Conservation (phyloP, 495 filamentous ascomycete species). For the Aspergillus hancockii region DNA sequence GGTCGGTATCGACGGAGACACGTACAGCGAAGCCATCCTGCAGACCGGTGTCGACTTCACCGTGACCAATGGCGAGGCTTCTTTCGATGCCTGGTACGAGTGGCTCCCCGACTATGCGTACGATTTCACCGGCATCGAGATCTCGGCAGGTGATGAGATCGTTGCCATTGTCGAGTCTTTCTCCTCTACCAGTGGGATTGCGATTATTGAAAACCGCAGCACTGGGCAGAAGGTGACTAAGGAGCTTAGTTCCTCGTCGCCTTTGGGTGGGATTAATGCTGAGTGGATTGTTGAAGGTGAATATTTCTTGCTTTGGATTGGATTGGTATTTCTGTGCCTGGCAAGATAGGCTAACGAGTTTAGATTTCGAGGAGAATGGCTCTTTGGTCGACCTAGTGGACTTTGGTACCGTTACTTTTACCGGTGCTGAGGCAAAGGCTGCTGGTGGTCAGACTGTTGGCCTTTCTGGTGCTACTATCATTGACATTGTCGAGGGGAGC, state of each 20-base stretch:
- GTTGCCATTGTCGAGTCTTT: constrained; percentile 49
- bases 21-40: constrained; percentile 53
- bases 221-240: constrained; percentile 52
- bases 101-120: constrained; percentile 58
- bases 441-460: constrained; percentile 29
- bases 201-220: constrained; percentile 50
- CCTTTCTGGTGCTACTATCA: constrained; percentile 35
- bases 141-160: constrained; percentile 56
- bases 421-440: constrained; percentile 25
- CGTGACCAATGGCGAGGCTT: constrained; percentile 29
- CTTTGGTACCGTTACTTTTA: constrained; percentile 49
- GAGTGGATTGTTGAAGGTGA: constrained; percentile 62
- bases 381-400: constrained; percentile 47
- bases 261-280: constrained; percentile 43
- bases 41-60: constrained; percentile 61
- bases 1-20: constrained; percentile 60
- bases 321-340: neutral
- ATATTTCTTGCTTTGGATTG: neutral
- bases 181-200: constrained; percentile 45
- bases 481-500: constrained; percentile 43
- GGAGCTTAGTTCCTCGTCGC: constrained; percentile 35
- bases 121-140: constrained; percentile 48
- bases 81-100: constrained; percentile 60
- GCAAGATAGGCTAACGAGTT: neutral
- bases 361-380: constrained; percentile 43